Conservation (phyloP, 1,284 basidiomycete genomes). For the Austroboletus niveus region DNA sequence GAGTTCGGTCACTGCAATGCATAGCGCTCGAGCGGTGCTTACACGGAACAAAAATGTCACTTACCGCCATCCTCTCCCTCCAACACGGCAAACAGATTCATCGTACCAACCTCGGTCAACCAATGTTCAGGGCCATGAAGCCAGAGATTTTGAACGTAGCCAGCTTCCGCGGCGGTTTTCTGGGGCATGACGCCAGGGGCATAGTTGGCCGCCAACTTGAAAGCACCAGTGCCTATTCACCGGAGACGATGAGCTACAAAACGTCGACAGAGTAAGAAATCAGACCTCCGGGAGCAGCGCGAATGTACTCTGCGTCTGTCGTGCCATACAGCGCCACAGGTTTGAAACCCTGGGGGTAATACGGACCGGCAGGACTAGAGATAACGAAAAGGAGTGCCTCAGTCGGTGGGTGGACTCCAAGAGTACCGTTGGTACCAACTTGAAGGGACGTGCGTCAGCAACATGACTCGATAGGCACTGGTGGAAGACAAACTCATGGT, state of each 20-base stretch:
- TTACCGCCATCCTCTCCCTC: conserved; percentile 70
- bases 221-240: conserved; percentile 75
- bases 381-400: conserved; percentile 96
- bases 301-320: conserved; percentile 71
- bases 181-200: conserved; percentile 90
- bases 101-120: conserved; percentile 91
- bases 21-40: background rate
- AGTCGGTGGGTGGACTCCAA: conserved; percentile 86
- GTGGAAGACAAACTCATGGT: conserved; percentile 57
- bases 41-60: conserved; percentile 17
- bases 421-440: conserved; percentile 90
- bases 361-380: conserved; percentile 90
- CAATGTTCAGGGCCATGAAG: conserved; percentile 85
- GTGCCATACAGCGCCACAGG: conserved; percentile 92
- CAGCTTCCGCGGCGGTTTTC: conserved; percentile 76
- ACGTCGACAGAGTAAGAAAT: background rate
- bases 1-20: conserved; percentile 62
- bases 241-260: conserved; percentile 6
- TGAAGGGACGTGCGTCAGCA: conserved; percentile 4
- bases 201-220: conserved; percentile 92
- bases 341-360: conserved; percentile 95
- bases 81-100: conserved; percentile 95
- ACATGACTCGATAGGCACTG: background rate
- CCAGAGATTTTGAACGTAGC: conserved; percentile 97
- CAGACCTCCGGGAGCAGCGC: conserved; percentile 87